These are phyloP conservation scores for Ceratobasidium sp. DNA, from an alignment of 1,284 basidiomycete genomes.

Conservation along the genomic window DNA sequence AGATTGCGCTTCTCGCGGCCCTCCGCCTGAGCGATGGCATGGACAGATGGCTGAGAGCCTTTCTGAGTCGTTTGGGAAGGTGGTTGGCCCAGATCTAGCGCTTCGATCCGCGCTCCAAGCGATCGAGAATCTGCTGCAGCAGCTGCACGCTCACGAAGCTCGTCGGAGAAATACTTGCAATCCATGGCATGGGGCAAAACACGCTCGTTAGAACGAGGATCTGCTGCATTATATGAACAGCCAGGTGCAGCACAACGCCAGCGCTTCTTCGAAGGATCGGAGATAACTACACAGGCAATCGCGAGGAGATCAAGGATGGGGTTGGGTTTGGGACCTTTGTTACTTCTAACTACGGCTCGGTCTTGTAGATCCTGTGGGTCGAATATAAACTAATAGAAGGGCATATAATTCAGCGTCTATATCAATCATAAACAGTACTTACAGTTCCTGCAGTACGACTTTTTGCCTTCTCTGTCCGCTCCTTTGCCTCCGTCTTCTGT, in stretches of 20 bases:
- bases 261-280: background rate
- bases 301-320: conserved; percentile 11
- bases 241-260: background rate
- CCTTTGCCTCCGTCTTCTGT: background rate
- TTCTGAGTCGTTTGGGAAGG: background rate
- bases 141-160: background rate
- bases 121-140: background rate
- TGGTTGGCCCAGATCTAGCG: background rate
- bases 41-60: conserved; percentile 1
- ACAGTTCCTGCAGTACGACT: conserved; percentile 2
- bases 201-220: background rate
- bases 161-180: background rate
- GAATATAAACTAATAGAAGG: background rate
- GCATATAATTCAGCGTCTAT: too few species aligned
- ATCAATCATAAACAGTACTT: background rate
- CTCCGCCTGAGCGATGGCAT: background rate
- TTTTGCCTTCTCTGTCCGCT: background rate
- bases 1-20: background rate
- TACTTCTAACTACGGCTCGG: background rate
- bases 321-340: background rate
- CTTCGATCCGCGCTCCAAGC: background rate
- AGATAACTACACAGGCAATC: background rate
- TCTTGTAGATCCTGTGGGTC: background rate
- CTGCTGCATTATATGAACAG: background rate
- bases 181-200: background rate